Evolutionary conservation across 768 basidiomycete genomes (phyloP).

Genomic region (Cubamyces lactineus): DNA sequence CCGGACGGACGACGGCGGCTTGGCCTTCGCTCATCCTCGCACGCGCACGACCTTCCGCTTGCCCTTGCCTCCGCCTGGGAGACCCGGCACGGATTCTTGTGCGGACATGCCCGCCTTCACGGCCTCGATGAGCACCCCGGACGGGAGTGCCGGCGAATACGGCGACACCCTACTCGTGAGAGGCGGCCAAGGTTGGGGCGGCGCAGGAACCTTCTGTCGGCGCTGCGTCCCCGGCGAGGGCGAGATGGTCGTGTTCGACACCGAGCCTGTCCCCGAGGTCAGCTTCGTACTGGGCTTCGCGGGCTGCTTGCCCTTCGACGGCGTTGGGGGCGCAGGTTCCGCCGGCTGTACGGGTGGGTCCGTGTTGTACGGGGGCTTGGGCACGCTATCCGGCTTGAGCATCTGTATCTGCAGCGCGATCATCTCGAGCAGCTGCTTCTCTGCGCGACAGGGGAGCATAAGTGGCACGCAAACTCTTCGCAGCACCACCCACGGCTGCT

Average conservation of each 20-base stretch:
- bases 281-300: constrained; percentile 28
- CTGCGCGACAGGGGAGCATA: constrained; percentile 41
- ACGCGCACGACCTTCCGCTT: constrained; percentile 83
- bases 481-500: not conserved
- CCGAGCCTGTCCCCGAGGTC: constrained; percentile 24
- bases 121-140: constrained; percentile 79
- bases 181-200: constrained; percentile 77
- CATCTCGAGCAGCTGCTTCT: constrained; percentile 78
- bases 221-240: constrained; percentile 29
- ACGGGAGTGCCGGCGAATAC: constrained; percentile 77
- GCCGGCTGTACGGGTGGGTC: constrained; percentile 32
- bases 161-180: constrained; percentile 75
- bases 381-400: constrained; percentile 69
- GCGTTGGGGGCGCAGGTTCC: constrained; percentile 34
- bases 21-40: constrained; percentile 45
- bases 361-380: constrained; percentile 62
- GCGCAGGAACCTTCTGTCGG: constrained; percentile 57
- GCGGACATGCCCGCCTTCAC: constrained; percentile 86
- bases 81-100: constrained; percentile 45
- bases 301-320: constrained; percentile 35
- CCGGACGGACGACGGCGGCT: not conserved
- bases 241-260: constrained; percentile 32
- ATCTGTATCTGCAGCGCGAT: constrained; percentile 75
- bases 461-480: not conserved
- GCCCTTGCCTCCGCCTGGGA: constrained; percentile 56